A percentile compares a stretch with the other conserved stretches of the same genome.
These are phyloP conservation scores for Gracilaria domingensis DNA, from an alignment of 23 red algal species.

Conservation along the genomic window DNA sequence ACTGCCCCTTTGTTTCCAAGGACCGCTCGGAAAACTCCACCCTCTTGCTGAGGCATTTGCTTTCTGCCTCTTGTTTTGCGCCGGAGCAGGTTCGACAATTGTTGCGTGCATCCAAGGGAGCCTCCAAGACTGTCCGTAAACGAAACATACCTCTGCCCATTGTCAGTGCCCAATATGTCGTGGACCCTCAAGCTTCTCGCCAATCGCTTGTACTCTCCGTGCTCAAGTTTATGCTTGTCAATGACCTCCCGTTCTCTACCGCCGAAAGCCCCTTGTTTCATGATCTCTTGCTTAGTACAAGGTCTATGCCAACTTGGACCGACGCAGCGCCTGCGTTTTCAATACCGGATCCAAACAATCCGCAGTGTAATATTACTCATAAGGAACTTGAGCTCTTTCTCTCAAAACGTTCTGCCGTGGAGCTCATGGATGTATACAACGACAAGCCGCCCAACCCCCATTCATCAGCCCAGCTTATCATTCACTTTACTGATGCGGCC, in stretches of 20 bases:
- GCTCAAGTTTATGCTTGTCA: slow-evolving; percentile 10
- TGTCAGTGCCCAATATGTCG: background rate
- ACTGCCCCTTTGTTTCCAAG: slow-evolving; percentile 52
- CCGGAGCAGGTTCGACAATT: slow-evolving; percentile 22
- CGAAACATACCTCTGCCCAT: background rate
- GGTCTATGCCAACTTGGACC: too few relatives aligned
- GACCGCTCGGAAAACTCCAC: slow-evolving; percentile 69
- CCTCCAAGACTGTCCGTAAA: background rate
- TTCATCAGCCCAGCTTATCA: slow-evolving; percentile 5
- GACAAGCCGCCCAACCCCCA: background rate
- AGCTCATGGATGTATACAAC: background rate
- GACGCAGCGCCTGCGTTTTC: background rate
- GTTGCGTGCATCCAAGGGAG: slow-evolving; percentile 2
- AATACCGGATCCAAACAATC: too few relatives aligned
- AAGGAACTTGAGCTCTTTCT: background rate
- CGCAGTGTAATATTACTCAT: background rate
- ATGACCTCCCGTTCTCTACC: slow-evolving; percentile 8
- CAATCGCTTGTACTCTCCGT: slow-evolving; percentile 5
- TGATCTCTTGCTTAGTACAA: background rate
- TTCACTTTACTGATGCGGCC: slow-evolving; percentile 10
- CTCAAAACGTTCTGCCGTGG: background rate
- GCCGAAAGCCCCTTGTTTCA: slow-evolving; percentile 14
- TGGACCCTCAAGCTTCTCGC: background rate
- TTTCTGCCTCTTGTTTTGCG: slow-evolving; percentile 16
- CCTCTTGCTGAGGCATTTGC: slow-evolving; percentile 37